Conservation (phyloP, 208 protist genomes). For the Acanthamoeba lugdunensis region DNA sequence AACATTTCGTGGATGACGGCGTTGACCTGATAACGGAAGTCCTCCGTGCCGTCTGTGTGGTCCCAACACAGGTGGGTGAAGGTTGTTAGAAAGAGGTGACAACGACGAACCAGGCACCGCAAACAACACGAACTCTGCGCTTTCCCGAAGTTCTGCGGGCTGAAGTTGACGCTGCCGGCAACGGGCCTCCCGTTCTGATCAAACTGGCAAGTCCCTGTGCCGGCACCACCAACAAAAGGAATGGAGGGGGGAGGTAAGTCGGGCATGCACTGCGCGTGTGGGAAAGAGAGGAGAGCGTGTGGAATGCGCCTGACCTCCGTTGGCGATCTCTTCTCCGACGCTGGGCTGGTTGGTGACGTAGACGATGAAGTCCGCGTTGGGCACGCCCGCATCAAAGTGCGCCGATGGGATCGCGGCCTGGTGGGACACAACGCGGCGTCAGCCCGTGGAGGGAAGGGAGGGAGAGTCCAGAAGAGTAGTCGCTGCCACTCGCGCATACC, state of each 20-base stretch:
- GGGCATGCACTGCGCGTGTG: no score
- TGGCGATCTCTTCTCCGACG: background rate
- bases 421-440: background rate
- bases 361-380: conserved; percentile 4
- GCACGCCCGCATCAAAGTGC: background rate
- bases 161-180: background rate
- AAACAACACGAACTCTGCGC: background rate
- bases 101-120: background rate
- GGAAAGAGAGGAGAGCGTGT: background rate
- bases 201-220: background rate
- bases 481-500: background rate
- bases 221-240: background rate
- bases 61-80: background rate
- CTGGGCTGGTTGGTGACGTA: conserved; percentile 38
- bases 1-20: conserved; percentile 57
- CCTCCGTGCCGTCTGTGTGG: background rate
- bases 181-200: background rate
- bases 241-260: background rate
- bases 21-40: conserved; percentile 51
- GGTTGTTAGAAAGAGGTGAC: background rate
- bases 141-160: background rate
- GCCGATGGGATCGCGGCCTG: background rate
- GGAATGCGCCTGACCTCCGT: background rate
- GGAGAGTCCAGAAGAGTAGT: background rate
- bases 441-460: background rate